Conservation (phyloP, 371 early-diverging fungal genomes). For the Actinomortierella ambigua region DNA sequence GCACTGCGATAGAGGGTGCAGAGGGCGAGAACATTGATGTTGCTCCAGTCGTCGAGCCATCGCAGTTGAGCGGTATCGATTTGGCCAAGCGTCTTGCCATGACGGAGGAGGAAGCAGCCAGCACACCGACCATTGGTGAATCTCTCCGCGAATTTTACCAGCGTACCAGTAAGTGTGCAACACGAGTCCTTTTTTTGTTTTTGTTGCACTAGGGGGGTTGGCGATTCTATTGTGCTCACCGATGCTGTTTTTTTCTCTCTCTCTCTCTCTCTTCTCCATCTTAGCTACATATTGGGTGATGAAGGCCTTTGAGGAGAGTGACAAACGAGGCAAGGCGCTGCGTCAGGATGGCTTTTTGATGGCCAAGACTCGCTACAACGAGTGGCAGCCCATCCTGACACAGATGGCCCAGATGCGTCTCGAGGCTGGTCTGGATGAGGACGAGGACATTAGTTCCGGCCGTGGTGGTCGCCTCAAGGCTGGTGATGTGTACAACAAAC, state of each 20-base stretch:
- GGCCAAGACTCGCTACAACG: conserved; percentile 48
- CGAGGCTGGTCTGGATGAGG: conserved; percentile 49
- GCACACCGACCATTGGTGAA: conserved; percentile 51
- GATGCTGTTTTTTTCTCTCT: not conserved
- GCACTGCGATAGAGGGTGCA: conserved; percentile 5
- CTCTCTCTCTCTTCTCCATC: not conserved
- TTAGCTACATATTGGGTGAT: conserved; percentile 48
- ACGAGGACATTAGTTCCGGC: conserved; percentile 35
- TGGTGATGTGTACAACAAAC: conserved; percentile 44
- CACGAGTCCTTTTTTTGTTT: not conserved
- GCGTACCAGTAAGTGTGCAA: conserved; percentile 45
- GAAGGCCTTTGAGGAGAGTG: conserved; percentile 49
- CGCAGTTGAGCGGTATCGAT: conserved; percentile 40
- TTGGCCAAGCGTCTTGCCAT: conserved; percentile 43
- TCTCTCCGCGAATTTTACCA: conserved; percentile 50
- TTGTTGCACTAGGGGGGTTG: not conserved
- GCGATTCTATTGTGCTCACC: not conserved
- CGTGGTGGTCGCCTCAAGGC: conserved; percentile 34
- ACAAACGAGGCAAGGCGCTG: conserved; percentile 47
- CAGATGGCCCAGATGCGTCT: conserved; percentile 50
- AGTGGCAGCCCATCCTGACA: conserved; percentile 50
- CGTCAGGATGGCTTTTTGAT: conserved; percentile 48
- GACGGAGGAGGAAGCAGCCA: conserved; percentile 49
- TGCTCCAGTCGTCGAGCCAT: conserved; percentile 26
- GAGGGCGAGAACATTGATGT: conserved; percentile 8